Conservation (phyloP, 495 filamentous ascomycete species). For the Lophium mytilinum region DNA sequence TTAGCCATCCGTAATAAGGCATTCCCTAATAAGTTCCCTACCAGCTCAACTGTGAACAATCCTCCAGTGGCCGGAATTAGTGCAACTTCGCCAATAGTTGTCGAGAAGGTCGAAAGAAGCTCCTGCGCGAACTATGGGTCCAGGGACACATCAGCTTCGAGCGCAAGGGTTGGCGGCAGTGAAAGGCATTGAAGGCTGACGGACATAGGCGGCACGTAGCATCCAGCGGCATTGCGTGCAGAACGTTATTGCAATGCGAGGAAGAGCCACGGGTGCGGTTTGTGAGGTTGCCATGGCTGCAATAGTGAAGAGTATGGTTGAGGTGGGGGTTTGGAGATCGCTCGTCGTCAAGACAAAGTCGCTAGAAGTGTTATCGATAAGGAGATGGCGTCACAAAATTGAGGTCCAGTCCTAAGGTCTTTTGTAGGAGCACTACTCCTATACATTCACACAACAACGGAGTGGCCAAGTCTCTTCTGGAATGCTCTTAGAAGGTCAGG, state of each 20-base stretch:
- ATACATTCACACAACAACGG: no score
- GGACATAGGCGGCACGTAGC: slow-evolving; percentile 58
- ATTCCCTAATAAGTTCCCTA: slow-evolving; percentile 37
- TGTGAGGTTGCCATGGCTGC: slow-evolving; percentile 9
- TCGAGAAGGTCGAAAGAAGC: slow-evolving; percentile 90
- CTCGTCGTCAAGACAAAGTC: neutral
- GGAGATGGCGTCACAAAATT: neutral
- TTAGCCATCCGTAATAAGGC: neutral
- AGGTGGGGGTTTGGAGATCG: neutral
- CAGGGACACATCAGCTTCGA: neutral
- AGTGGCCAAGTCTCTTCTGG: no score
- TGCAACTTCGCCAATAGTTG: slow-evolving; percentile 80
- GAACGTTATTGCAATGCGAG: slow-evolving; percentile 36
- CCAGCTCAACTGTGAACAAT: slow-evolving; percentile 49
- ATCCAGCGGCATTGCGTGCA: slow-evolving; percentile 61
- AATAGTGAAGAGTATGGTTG: neutral
- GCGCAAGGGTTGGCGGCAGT: neutral
- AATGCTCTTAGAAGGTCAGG: no score
- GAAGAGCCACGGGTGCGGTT: slow-evolving; percentile 27
- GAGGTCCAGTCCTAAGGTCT: no score
- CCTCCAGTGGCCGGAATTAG: slow-evolving; percentile 81
- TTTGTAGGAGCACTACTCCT: no score
- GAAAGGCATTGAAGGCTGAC: neutral
- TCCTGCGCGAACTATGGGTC: slow-evolving; percentile 78
- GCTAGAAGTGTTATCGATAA: neutral